Evolutionary conservation across 176 grass and related monocot genomes (phyloP).

Genomic region (Sorghum bicolor): DNA sequence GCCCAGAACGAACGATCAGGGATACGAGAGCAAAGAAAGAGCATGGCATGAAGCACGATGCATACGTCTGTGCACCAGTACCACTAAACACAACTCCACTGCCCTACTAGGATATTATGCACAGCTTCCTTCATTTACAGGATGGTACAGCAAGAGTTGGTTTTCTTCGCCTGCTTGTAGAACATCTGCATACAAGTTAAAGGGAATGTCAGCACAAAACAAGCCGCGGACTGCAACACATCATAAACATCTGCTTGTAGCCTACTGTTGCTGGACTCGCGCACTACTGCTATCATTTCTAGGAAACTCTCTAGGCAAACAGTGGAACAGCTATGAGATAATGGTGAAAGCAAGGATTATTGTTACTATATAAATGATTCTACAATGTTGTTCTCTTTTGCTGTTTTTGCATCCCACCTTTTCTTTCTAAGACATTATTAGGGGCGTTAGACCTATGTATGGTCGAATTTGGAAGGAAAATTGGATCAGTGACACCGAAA

Average conservation of each 20-base stretch:
- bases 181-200: conserved; percentile 62
- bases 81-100: background rate
- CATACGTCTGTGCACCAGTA: background rate
- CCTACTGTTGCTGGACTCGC: background rate
- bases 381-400: background rate
- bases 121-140: conserved; percentile 27
- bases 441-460: too few relatives aligned
- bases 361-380: background rate
- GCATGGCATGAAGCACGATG: background rate
- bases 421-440: background rate
- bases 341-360: background rate
- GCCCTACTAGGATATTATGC: background rate
- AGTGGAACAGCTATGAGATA: background rate
- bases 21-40: background rate
- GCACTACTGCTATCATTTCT: background rate
- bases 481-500: background rate
- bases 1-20: background rate
- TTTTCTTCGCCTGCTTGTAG: conserved; percentile 94
- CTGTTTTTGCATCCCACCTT: background rate
- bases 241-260: background rate
- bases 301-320: background rate
- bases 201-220: background rate
- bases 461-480: too few relatives aligned
- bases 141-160: conserved; percentile 81
- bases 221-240: too few relatives aligned